phyloP scores from a whole-genome alignment of 2,329 filamentous ascomycete species.

The Dendryphion nanum region DNA sequence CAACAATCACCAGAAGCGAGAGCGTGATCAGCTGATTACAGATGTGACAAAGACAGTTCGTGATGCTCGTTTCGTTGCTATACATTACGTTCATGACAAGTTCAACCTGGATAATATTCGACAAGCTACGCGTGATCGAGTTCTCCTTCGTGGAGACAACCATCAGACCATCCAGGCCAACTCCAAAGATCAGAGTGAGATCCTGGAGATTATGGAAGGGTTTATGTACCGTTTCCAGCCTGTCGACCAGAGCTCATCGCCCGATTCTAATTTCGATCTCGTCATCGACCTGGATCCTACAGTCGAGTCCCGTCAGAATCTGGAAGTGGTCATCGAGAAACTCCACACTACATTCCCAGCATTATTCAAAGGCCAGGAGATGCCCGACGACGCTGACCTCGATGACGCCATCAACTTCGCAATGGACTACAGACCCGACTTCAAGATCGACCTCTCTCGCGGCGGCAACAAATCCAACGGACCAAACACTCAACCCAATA shows the following conservation, averaged over 20 bases:
- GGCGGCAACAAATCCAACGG: conserved; percentile 10
- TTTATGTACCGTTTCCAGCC: conserved; percentile 86
- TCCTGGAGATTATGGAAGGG: conserved; percentile 89
- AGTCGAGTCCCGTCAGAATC: conserved; percentile 75
- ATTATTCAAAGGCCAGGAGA: conserved; percentile 58
- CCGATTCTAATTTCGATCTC: conserved; percentile 79
- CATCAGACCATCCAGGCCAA: conserved; percentile 94
- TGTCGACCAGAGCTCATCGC: conserved; percentile 62
- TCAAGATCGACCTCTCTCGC: conserved; percentile 72
- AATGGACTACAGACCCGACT: conserved; percentile 72
- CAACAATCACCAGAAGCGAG: conserved; percentile 88
- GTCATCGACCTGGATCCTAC: conserved; percentile 82
- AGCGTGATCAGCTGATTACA: conserved; percentile 81
- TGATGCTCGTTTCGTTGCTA: conserved; percentile 71
- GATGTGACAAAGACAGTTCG: conserved; percentile 66
- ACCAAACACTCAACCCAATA: conserved; percentile 7
- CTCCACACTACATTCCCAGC: conserved; percentile 77
- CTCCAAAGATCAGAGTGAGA: conserved; percentile 70
- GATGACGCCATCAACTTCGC: conserved; percentile 77
- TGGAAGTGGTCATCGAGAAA: conserved; percentile 73
- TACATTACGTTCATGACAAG: conserved; percentile 81
- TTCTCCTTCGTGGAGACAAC: conserved; percentile 86
- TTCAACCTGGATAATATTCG: conserved; percentile 69
- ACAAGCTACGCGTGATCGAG: conserved; percentile 71
- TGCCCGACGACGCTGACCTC: conserved; percentile 72